Evolutionary conservation across 2,329 filamentous ascomycete species (phyloP).

Genomic region (Esteya vermicola): DNA sequence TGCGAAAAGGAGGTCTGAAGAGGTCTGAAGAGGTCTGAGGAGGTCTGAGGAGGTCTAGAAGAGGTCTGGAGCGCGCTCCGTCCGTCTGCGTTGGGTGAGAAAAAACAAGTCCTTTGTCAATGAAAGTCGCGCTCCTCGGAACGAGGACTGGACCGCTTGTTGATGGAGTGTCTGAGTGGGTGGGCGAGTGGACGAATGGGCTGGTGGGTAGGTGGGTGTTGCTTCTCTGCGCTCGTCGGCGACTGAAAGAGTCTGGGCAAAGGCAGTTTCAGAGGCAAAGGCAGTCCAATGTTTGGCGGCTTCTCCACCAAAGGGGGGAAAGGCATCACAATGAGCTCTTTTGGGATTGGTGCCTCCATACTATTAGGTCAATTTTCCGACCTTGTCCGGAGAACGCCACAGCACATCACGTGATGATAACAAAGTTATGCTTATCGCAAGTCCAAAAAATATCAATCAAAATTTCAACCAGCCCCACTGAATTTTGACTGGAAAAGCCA

Average conservation of each 20-base stretch:
- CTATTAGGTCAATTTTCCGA: constrained; percentile 4
- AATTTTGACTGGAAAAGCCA: not conserved
- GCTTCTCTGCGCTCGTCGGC: too few relatives aligned
- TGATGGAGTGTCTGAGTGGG: too few relatives aligned
- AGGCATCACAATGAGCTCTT: not conserved
- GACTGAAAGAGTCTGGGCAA: too few relatives aligned
- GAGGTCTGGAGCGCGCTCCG: too few relatives aligned
- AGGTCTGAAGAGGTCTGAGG: not conserved
- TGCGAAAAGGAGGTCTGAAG: not conserved
- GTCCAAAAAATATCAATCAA: not conserved
- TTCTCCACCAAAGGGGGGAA: not conserved
- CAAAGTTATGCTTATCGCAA: not conserved
- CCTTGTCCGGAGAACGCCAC: not conserved
- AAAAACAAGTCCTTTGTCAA: too few relatives aligned
- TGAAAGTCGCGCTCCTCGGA: too few relatives aligned
- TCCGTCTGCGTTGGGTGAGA: too few relatives aligned
- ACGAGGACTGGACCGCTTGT: too few relatives aligned
- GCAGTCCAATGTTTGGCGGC: not conserved
- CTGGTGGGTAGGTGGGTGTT: too few relatives aligned
- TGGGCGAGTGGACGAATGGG: too few relatives aligned
- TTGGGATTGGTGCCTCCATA: not conserved
- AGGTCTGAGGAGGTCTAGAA: not conserved
- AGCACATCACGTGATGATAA: constrained; percentile 8
- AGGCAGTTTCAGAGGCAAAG: not conserved
- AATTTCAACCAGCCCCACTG: constrained; percentile 1